Evolutionary conservation across 1,284 basidiomycete genomes (phyloP).

Genomic region (Ganoderma sinense): DNA sequence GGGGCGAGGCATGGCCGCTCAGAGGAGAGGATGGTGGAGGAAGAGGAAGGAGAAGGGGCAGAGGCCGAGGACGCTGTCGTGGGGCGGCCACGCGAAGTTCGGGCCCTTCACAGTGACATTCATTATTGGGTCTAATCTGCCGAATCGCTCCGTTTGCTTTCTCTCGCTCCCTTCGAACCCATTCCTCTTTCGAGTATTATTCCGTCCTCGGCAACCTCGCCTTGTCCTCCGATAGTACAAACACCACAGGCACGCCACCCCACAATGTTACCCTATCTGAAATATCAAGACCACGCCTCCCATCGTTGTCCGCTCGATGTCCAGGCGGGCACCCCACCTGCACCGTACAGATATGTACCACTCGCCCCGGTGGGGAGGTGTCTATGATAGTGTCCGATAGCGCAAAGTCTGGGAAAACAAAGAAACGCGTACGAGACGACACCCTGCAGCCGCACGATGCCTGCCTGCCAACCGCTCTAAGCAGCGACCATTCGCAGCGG

Average conservation of each 20-base stretch:
- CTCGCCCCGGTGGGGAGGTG: background rate
- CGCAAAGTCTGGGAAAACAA: background rate
- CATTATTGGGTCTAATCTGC: conserved; percentile 28
- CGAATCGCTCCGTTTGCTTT: conserved; percentile 27
- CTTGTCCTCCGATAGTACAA: conserved; percentile 3
- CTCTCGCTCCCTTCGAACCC: conserved; percentile 12
- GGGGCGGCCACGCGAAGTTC: conserved; percentile 39
- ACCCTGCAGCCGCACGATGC: background rate
- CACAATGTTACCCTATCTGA: background rate
- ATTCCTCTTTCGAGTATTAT: background rate
- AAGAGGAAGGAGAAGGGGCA: conserved; percentile 30
- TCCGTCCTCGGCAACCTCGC: background rate
- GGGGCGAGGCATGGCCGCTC: conserved; percentile 6
- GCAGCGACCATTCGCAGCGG: background rate
- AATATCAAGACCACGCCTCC: background rate
- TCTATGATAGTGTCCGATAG: conserved; percentile 8
- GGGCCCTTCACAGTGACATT: conserved; percentile 40
- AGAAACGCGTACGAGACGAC: background rate
- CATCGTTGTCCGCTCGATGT: background rate
- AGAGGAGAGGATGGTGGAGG: conserved; percentile 28
- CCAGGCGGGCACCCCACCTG: background rate
- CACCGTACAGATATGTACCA: conserved; percentile 3
- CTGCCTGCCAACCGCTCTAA: background rate
- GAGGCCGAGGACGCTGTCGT: conserved; percentile 30
- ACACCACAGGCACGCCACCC: background rate